Base-by-base conservation (phyloP, 2,329 filamentous ascomycete species). In the Kalmusia sp. region DNA sequence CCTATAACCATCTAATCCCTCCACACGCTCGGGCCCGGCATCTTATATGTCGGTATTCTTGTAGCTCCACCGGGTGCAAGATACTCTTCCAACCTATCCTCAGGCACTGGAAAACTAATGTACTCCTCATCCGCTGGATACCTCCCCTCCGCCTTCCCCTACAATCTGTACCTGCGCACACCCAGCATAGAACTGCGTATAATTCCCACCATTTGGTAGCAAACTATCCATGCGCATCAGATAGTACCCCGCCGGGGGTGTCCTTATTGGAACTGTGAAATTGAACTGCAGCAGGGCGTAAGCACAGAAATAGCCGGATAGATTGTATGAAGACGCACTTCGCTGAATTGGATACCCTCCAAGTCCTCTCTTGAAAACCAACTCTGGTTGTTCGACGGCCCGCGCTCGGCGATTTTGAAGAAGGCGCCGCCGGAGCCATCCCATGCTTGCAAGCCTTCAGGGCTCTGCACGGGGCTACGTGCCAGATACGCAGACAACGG, bases 401-500 rank as follows among this genome's bases (percentile, higher is more conserved):
- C 54, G 9, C 28, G 25, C 24, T 57, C 25, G 8, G 44, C 48
- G 33, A 58, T 52, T 39, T 58, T 58, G 24, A 58, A 58, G n/a
- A 27, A 55, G 22, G 4, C 17, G 4, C 51, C 45, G 3, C 48
- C 52, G 12, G 45, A 27, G 3, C 39, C 55, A 19, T 55, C 48
- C 40, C 44, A 58, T 5, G 2, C 21, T 28, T 52, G 33, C 27
- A 55, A 35, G 3, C 51, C 47, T 17, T 39, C 37, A 11, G 21
- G 37, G 7, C 37, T 40, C 30, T 54, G 47, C 4, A 28, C 33
- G 5, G 55, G 51, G 15, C 48, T 54, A 17, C 38, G 46, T 7
- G 33, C 17, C 2, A 57, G 37, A 25, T 57, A 57, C 3, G 54
- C 54, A 12, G 38, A 27, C 8, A 54, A 39, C 33, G 54, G 51